Base-by-base conservation (phyloP, 1,139 yeast genomes). In the Kluyveromyces sp. region DNA sequence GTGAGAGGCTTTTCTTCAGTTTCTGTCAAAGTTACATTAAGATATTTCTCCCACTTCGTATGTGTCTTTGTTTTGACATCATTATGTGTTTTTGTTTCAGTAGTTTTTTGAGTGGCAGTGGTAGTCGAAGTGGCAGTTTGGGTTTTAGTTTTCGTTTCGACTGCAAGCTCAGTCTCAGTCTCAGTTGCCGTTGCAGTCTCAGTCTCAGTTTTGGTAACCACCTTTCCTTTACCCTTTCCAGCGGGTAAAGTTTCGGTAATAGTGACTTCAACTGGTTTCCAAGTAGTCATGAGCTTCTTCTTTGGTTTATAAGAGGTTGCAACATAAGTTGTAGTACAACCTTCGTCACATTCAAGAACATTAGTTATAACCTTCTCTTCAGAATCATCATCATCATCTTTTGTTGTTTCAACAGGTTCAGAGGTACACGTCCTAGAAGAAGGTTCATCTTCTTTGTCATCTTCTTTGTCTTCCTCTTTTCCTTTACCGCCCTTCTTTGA, bases 281-380 rank as follows among this genome's bases (percentile, higher is more conserved):
- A 52, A 36, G 37, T 44, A 5, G 52, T 47, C 35, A 37, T 33
- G 2, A 49, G 46, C 35, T 39, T 42, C 37, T 37, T 47, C 35
- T 42, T 50, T 3, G 54, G 51, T 25, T 42, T 35, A 28, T 50
- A 48, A 4, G 48, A 41, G 3, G 51, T 50, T 35, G 43, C 43
- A 10, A 39, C 43, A 32, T 46, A 32, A 21, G 55, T 52, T 26
- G 48, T 33, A 5, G 53, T 49, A 21, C 42, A 42, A 26, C 39
- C 27, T 4, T 38, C 34, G 4, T 38, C 41, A 7, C 10, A 5
- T 3, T 34, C 29, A 4, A 8, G 26, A 30, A 37, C 33, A 33
- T 36, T 26, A 32, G 34, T 37, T 33, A 25, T 30, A 35, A 8
- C 10, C 25, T 27, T 28, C 7, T 37, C 26, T 21, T 26, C 25